Base-by-base conservation (phyloP, 2,329 filamentous ascomycete species). In the Diaporthe destruens region DNA sequence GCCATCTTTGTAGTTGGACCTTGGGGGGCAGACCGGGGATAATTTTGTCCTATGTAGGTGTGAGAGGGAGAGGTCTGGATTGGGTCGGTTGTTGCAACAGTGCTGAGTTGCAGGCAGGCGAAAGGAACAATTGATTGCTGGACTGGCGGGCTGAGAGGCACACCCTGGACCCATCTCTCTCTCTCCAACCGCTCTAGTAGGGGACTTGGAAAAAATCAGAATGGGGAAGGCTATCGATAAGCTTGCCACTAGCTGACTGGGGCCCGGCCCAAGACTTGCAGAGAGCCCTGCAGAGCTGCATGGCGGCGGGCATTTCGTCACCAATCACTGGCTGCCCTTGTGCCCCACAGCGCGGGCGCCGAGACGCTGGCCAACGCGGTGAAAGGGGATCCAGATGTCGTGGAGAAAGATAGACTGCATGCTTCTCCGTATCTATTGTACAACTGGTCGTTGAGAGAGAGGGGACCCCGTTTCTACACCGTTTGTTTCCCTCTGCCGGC, bases 1-100 rank as follows among this genome's bases (percentile, higher is more conserved):
- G 88, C 87, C 89, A 91, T 91, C 16, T 75, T 80, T 75, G 51
- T 1, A 39, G 18, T 42, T 6, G 20, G 51, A 3, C 16, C 18
- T n/a, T 20, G 20, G n/a, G 6, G 4, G 34, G 8, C 20, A 36
- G 25, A 8, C 11, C 20, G 14, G n/a, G n/a, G 14, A 6, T 29
- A 4, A 2, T 20, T 20, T 8, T 36, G 11, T n/a, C 70, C 67
- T 76, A 69, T 23, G 29, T 8, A 39, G 69, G 36, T 66, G 32
- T 16, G 39, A 20, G 23, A 36, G 44, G 9, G 11, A 34, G 55
- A 51, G 32, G 14, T 53, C 47, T 29, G 61, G 47, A 39, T 2
- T 23, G 61, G 29, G 32, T 20, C 32, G 36, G 29, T 36, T 34
- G 44, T 6, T 53, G 47, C 39, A 18, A 42, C 14, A 42, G 44